Conservation (phyloP, 2,329 filamentous ascomycete genomes). For the Claviceps africana region DNA sequence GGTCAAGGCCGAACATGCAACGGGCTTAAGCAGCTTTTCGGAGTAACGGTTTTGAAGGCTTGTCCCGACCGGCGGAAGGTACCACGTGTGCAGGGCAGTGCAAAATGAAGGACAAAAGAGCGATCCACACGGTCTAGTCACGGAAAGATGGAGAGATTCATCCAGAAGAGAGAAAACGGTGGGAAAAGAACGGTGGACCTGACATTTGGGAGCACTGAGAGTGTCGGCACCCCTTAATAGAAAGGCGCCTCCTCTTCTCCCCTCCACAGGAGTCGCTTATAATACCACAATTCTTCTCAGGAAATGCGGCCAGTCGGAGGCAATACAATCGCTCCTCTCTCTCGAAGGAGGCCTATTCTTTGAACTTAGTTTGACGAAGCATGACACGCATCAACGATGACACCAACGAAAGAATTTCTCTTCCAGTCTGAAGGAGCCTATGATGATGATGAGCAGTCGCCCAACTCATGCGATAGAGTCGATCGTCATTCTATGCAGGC, state of each 20-base stretch:
- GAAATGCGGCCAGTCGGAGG: not conserved
- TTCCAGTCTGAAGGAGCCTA: not conserved
- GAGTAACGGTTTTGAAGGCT: not conserved
- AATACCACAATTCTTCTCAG: not conserved
- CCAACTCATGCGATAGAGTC: not conserved
- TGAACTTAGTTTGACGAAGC: not conserved
- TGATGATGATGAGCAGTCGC: not conserved
- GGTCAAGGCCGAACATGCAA: not conserved
- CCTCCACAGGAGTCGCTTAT: not conserved
- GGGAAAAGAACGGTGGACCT: not conserved
- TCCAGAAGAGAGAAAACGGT: not conserved
- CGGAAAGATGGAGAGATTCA: not conserved
- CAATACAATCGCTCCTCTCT: not conserved
- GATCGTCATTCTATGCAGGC: not conserved
- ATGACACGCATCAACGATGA: not conserved
- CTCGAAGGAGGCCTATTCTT: not conserved
- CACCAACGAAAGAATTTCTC: not conserved
- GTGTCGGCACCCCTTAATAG: not conserved
- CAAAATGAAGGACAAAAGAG: conserved; percentile 1
- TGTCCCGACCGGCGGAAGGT: not conserved
- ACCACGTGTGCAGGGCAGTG: not conserved
- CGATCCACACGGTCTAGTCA: not conserved
- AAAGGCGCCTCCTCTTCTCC: not conserved
- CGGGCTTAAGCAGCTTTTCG: conserved; percentile 1
- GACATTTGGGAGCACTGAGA: not conserved